A percentile compares a stretch with the other conserved stretches of the same genome.
Conservation (phyloP, 2,329 filamentous ascomycete genomes). For the Exserohilum rostratum region DNA sequence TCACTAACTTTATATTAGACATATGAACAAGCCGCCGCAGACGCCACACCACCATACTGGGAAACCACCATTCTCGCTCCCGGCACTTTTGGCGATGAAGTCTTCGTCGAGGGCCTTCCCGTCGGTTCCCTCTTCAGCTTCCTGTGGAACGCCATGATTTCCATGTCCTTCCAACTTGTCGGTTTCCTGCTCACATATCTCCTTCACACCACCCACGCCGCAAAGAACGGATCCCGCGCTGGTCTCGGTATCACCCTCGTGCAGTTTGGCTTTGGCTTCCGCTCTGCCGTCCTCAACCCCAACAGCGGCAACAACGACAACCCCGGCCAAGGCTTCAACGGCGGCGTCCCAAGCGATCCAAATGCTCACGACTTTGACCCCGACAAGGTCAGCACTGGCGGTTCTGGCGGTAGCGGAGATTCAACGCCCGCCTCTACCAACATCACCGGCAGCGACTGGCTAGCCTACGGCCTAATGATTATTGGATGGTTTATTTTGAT, state of each 20-base stretch:
- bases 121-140: constrained; percentile 88
- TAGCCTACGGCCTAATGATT: constrained; percentile 93
- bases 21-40: constrained; percentile 97
- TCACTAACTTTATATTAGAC: constrained; percentile 65
- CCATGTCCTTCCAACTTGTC: constrained; percentile 94
- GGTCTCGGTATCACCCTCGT: constrained; percentile 94
- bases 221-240: constrained; percentile 94
- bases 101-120: constrained; percentile 95
- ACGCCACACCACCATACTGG: constrained; percentile 97
- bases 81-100: constrained; percentile 88
- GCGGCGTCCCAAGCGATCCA: constrained; percentile 78
- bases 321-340: constrained; percentile 58
- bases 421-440: constrained; percentile 52
- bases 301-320: constrained; percentile 49
- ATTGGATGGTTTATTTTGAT: constrained; percentile 98
- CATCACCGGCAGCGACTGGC: constrained; percentile 80
- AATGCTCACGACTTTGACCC: constrained; percentile 90
- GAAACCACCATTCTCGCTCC: constrained; percentile 97
- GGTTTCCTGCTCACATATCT: constrained; percentile 98
- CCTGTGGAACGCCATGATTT: constrained; percentile 91
- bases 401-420: constrained; percentile 31
- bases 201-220: constrained; percentile 94
- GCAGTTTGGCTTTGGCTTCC: constrained; percentile 97
- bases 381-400: constrained; percentile 61
- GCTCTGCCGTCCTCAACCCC: constrained; percentile 54